These are phyloP conservation scores for Naegleria lovaniensis DNA, from an alignment of 208 protist genomes.

Conservation along the genomic window DNA sequence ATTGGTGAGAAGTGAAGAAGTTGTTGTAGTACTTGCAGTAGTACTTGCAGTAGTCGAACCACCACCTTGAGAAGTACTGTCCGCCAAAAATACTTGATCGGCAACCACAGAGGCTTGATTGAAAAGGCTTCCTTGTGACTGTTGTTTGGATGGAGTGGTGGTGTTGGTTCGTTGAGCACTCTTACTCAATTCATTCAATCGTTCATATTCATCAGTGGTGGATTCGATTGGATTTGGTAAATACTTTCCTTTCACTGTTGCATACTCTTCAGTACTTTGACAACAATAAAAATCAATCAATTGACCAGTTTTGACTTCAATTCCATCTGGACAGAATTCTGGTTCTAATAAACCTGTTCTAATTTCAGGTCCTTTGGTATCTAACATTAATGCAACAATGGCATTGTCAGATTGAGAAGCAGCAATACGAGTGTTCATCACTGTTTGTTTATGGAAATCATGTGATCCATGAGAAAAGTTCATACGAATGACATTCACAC, in stretches of 20 bases:
- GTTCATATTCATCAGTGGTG: neutral
- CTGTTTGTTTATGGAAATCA: slow-evolving; percentile 85
- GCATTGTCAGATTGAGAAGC: slow-evolving; percentile 48
- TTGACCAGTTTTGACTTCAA: neutral
- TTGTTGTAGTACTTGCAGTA: neutral
- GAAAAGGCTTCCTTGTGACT: neutral
- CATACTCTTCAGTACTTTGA: neutral
- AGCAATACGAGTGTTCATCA: slow-evolving; percentile 82
- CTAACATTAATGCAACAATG: slow-evolving; percentile 85
- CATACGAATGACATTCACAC: slow-evolving; percentile 91
- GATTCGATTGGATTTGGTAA: neutral
- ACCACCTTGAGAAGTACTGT: no score
- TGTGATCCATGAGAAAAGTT: slow-evolving; percentile 96
- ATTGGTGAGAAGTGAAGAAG: no score
- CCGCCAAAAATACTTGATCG: no score
- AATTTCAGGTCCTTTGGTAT: slow-evolving; percentile 95
- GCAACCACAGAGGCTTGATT: no score
- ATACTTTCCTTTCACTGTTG: neutral
- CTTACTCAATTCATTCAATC: slow-evolving; percentile 43
- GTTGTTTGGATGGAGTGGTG: neutral
- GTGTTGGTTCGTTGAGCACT: neutral
- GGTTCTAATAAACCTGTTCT: slow-evolving; percentile 65
- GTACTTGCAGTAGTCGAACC: neutral
- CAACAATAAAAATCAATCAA: neutral
- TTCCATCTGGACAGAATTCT: neutral